Base-by-base conservation (phyloP, 2,329 filamentous ascomycete species). In the Calonectria naviculata region DNA sequence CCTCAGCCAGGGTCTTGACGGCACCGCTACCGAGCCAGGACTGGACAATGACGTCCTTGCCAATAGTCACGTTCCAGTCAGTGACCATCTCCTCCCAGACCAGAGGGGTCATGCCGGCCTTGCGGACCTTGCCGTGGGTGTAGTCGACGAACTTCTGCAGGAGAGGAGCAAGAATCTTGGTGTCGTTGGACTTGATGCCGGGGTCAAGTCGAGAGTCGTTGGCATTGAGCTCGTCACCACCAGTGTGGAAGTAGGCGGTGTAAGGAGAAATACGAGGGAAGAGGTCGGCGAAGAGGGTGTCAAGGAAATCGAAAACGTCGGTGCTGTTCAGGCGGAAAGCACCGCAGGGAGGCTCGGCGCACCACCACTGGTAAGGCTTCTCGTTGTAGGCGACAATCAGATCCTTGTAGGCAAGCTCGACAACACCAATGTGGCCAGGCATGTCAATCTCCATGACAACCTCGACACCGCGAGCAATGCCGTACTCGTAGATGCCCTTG, bases 31-130 rank as follows among this genome's bases (percentile, higher is more conserved):
- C 92, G 56, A 92, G 88, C 95, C 95, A 97, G 4, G 92, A 89
- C 83, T 97, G 95, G 6, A 97, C 88, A 15, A 97, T 87, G 0
- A 94, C 91, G 77, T 95, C 91, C 17, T 88, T 82, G 3, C 91
- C 91, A 7, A 97, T 84, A 0, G 89, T 93, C 54, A 97, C 84
- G 79, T 95, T 93, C 93, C 94, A 97, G 28, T 91, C 87, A 12
- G 93, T 85, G 1, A 94, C 86, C 87, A 97, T 95, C 82, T 97
- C 95, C 81, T 98, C 94, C 95, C 95, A 97, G 1, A 95, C 93
- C 26, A 97, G 85, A 0, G 95, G 94, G 6, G 88, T 89, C 63
- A 97, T 84, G 5, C 92, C 92, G 7, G 88, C 86, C 49, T 87
- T 84, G 54, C 90, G 86, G 46, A 97, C 86, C 54, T 91, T 89